Percentiles rank a stretch among this genome's conserved stretches.
Conservation (phyloP, 2,329 filamentous ascomycete genomes). For the Stemphylium lycopersici region DNA sequence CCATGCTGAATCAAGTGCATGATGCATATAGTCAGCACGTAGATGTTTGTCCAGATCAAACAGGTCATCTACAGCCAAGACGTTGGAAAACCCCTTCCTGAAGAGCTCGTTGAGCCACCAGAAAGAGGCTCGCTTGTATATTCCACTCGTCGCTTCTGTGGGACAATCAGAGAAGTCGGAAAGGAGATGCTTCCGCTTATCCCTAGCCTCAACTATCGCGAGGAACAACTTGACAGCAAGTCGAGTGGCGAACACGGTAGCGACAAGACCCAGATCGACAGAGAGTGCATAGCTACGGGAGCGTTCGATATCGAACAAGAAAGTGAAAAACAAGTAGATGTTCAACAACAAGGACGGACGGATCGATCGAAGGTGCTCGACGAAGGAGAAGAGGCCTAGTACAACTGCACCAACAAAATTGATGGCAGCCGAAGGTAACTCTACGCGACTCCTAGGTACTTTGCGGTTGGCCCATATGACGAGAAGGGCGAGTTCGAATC, state of each 20-base stretch:
- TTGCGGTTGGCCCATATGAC: conserved; percentile 33
- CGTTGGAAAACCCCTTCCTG: conserved; percentile 54
- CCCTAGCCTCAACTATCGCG: conserved; percentile 53
- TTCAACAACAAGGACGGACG: conserved; percentile 57
- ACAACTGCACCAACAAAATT: conserved; percentile 33
- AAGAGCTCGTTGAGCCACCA: conserved; percentile 63
- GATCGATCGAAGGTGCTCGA: conserved; percentile 55
- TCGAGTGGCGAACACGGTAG: conserved; percentile 51
- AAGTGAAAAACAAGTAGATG: conserved; percentile 54
- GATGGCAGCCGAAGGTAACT: conserved; percentile 36
- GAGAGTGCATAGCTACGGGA: conserved; percentile 51
- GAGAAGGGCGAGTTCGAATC: conserved; percentile 38
- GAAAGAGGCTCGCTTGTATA: conserved; percentile 58
- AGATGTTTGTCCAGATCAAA: conserved; percentile 55
- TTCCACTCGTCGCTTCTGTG: conserved; percentile 59
- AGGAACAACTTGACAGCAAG: conserved; percentile 53
- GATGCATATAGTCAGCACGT: conserved; percentile 49
- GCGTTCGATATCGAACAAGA: conserved; percentile 55
- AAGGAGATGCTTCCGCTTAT: conserved; percentile 53
- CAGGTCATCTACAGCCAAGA: conserved; percentile 54
- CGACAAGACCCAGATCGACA: conserved; percentile 46
- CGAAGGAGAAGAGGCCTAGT: conserved; percentile 52
- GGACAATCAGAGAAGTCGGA: conserved; percentile 51
- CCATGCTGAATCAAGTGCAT: conserved; percentile 49
- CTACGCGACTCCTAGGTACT: conserved; percentile 21